phyloP scores from a whole-genome alignment of 345 rosid genomes.

The Anacardium occidentale region DNA sequence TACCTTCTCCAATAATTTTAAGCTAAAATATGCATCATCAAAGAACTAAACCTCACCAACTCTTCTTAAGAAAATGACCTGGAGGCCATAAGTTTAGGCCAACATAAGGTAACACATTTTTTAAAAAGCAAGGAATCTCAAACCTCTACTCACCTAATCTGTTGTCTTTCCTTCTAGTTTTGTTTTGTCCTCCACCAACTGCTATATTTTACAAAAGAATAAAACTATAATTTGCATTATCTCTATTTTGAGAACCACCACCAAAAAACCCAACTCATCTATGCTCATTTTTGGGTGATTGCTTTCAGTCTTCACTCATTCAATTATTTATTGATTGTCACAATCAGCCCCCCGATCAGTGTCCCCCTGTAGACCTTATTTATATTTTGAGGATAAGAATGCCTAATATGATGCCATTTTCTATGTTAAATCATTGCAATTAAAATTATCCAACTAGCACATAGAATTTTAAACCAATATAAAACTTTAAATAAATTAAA shows the following conservation, averaged over 20 bases:
- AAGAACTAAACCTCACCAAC: conserved; percentile 29
- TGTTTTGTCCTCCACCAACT: neutral
- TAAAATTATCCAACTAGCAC: neutral
- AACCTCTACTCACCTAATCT: conserved; percentile 14
- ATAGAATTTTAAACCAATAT: neutral
- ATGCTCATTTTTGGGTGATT: neutral
- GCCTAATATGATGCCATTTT: neutral
- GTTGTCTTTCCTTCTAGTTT: neutral
- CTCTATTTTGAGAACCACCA: conserved; percentile 7
- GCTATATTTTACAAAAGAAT: no score
- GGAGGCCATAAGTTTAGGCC: conserved; percentile 12
- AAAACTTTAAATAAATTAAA: neutral
- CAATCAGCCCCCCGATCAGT: conserved; percentile 1
- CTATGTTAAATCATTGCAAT: neutral
- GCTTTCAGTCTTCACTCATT: no score
- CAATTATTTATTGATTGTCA: no score
- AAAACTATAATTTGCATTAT: conserved; percentile 14
- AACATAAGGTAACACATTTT: conserved; percentile 32
- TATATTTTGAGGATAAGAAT: conserved; percentile 30
- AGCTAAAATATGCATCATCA: conserved; percentile 29
- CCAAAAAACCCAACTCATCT: conserved; percentile 29
- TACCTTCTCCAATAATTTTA: conserved; percentile 27
- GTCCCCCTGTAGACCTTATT: neutral
- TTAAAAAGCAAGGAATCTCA: conserved; percentile 21
- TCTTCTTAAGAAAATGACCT: conserved; percentile 14